These are phyloP conservation scores for Quercus phellos DNA, from an alignment of 331 rosid species.

Conservation along the genomic window DNA sequence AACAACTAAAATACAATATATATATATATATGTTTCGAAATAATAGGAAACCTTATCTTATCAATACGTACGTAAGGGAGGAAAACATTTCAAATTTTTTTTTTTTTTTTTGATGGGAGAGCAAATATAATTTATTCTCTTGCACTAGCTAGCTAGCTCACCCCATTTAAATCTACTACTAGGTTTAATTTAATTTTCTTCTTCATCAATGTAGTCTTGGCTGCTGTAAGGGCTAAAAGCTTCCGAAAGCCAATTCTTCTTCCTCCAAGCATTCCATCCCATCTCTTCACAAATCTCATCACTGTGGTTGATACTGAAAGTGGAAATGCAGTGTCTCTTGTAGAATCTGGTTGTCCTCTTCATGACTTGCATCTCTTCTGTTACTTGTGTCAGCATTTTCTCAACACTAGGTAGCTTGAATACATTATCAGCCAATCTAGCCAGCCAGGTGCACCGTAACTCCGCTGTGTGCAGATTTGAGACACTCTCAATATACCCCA, in stretches of 20 bases:
- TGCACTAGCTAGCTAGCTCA: too few species aligned
- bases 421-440: conserved; percentile 36
- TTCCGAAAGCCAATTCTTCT: conserved; percentile 46
- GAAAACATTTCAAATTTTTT: too few species aligned
- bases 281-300: conserved; percentile 60
- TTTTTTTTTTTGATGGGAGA: too few species aligned
- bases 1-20: too few species aligned
- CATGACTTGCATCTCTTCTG: conserved; percentile 38
- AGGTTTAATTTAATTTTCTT: neutral
- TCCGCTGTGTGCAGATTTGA: conserved; percentile 54
- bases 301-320: conserved; percentile 61
- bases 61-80: too few species aligned
- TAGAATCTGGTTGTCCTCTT: conserved; percentile 46
- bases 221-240: conserved; percentile 52
- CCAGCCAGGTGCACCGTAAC: conserved; percentile 52
- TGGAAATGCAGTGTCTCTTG: conserved; percentile 59
- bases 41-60: too few species aligned
- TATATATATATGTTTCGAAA: too few species aligned
- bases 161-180: too few species aligned
- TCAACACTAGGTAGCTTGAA: conserved; percentile 48
- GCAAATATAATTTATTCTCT: too few species aligned
- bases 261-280: conserved; percentile 52
- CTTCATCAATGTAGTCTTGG: conserved; percentile 33
- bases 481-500: conserved; percentile 54
- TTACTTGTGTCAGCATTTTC: conserved; percentile 30